Evolutionary conservation across 1,284 basidiomycete genomes (phyloP).

Genomic region (Cryptococcus sp.): DNA sequence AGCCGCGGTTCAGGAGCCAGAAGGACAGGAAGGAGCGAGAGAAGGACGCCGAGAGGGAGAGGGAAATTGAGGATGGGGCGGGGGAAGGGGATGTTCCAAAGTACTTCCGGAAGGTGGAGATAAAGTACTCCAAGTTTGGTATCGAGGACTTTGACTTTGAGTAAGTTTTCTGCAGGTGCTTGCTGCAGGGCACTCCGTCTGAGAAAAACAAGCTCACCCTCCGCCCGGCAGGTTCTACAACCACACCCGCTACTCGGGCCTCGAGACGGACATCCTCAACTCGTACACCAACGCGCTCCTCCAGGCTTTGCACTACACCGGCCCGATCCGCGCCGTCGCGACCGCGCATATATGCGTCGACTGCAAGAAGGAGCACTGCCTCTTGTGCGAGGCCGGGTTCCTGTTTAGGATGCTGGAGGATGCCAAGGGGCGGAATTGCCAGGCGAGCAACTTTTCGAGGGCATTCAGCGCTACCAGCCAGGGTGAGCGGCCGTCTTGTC

Average conservation of each 20-base stretch:
- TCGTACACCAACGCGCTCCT: constrained; percentile 94
- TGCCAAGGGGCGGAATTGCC: constrained; percentile 89
- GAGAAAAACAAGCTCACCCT: not conserved
- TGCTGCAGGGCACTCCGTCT: not conserved
- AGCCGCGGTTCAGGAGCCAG: constrained; percentile 78
- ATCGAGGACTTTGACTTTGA: constrained; percentile 98
- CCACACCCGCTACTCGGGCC: constrained; percentile 79
- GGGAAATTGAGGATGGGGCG: constrained; percentile 18
- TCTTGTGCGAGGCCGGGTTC: constrained; percentile 94
- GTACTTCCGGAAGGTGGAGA: constrained; percentile 87
- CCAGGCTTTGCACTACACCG: constrained; percentile 81
- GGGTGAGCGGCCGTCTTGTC: constrained; percentile 52
- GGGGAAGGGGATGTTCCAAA: constrained; percentile 62
- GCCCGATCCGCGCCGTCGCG: constrained; percentile 74
- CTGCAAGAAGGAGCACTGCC: constrained; percentile 83
- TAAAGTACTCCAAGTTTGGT: constrained; percentile 98
- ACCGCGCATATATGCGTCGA: constrained; percentile 86
- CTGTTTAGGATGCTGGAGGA: constrained; percentile 94
- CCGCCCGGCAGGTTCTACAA: constrained; percentile 72
- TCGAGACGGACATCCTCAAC: constrained; percentile 96
- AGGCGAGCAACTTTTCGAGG: constrained; percentile 93
- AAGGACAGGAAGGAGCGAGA: constrained; percentile 53
- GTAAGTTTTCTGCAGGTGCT: constrained; percentile 53
- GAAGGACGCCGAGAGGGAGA: not conserved
- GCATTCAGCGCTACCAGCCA: constrained; percentile 75